Base-by-base conservation (phyloP, 805 yeast genomes). In the Blastobotrys americana region DNA sequence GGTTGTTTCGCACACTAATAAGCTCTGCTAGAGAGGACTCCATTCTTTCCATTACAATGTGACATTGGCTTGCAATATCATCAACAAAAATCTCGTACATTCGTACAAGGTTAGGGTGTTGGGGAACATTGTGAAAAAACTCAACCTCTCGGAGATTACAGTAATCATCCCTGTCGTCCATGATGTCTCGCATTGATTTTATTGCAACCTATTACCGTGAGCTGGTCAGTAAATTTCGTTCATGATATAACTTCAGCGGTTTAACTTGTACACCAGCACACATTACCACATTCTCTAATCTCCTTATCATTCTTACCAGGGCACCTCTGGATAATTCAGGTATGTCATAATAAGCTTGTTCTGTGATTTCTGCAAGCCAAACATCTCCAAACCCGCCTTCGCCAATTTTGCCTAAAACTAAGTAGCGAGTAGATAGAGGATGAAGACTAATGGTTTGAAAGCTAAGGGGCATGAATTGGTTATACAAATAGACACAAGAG, bases 41-140 rank as follows among this genome's bases (percentile, higher is more conserved):
- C 87, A 89, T 77, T 20, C 82, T 73, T 61, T 90, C 97, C 94
- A 90, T 86, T 9, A 82, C 83, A 33, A 89, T 85, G 57, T 86
- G 87, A 44, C 87, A 68, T 54, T 77, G 76, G 51, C 69, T 74
- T 36, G 74, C 65, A 18, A 55, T 49, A 42, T 73, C 68, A 64
- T 90, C 96, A 46, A 85, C 71, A 56, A 89, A 86, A 58, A 87
- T 71, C 55, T 88, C 96, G 62, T 76, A 78, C 3, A 87, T 72
- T 53, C 80, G 84, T 16, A 89, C 80, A 44, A 90, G 66, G 53
- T 79, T 76, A 18, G 74, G 74, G 64, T 87, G 95, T 1, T 84
- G 71, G 1, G 85, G 80, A 18, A 88, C 74, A 0, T 82, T 65
- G 22, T 50, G 48, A 40, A 61, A 58, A 46, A 65, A 65, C 15